phyloP scores from a whole-genome alignment of 2,329 filamentous ascomycete species.

The Cordyceps fumosorosea region DNA sequence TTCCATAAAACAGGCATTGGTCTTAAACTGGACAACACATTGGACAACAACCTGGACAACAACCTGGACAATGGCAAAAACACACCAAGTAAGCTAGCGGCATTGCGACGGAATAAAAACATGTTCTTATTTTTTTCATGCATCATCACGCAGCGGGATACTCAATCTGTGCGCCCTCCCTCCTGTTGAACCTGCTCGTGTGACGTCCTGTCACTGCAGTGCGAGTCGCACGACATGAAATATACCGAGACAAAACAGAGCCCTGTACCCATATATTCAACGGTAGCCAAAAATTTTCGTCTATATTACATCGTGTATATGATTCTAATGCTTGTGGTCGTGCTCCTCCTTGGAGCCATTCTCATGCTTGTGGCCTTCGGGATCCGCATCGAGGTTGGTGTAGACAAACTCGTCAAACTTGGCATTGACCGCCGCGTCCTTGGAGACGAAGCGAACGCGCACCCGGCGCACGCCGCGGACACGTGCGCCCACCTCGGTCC shows the following conservation, averaged over 20 bases:
- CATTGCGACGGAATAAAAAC: too few relatives aligned
- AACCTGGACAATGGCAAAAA: too few relatives aligned
- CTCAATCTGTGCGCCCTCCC: neutral
- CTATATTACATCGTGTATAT: neutral
- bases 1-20: too few relatives aligned
- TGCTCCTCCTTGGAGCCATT: neutral
- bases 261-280: neutral
- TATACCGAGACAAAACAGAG: neutral
- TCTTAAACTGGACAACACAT: too few relatives aligned
- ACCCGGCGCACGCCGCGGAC: conserved; percentile 81
- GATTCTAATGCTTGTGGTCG: conserved; percentile 10
- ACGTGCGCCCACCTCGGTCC: conserved; percentile 64
- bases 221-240: neutral
- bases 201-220: neutral
- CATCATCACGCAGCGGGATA: neutral
- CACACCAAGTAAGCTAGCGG: too few relatives aligned
- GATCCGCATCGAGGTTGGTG: conserved; percentile 57
- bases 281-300: neutral
- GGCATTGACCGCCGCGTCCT: conserved; percentile 51
- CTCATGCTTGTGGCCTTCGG: conserved; percentile 33
- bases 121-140: neutral
- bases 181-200: neutral
- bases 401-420: conserved; percentile 73
- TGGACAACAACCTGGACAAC: too few relatives aligned
- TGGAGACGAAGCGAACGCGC: conserved; percentile 74